Evolutionary conservation across 345 rosid genomes (phyloP), one percentile per base, ranked within the genome.

Genomic region (Arabidopsis arenosa): DNA sequence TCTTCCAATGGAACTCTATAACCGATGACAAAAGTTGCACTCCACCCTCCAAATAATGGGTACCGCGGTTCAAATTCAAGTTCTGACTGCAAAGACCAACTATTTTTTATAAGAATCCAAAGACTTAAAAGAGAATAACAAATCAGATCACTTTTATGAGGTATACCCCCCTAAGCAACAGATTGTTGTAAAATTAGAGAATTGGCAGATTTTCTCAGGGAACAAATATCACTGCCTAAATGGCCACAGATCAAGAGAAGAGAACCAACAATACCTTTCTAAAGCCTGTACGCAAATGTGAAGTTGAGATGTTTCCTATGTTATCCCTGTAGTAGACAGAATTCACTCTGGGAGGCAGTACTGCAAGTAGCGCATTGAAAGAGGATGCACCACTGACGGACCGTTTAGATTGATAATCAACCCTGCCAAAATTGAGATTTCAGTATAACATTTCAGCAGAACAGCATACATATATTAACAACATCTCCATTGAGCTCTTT

Each of bases 21-120:
- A 32, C 97, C 99, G 66, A 93, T 87, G 59, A 93, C 74, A 82
- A 96, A 96, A 77, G 96, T 91, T 57, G 98, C 86, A 78, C 88
- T 91, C 99, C 99, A 96, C 59, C 98, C 98, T 80, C 99, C 99
- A 85, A 96, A 89, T 79, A 96, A 80, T 55, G 99, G 99, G 84
- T 93, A 93, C 3, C 97, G 88, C 2, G 98, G 98, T 76, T 93
- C 97, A 52, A 93, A 82, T 85, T 96, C 97, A 70, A 96, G 98
- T 79, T 96, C 97, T 36, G 98, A 91, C 98, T 93, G 97, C 83
- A 82, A 66, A 71, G 41, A 65, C 58, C 57, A 63, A 59, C 41
- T 23, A 1, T 35, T 33, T 30, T 49, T 33, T 17, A 23, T 17
- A 52, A 61, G 68, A 32, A 60, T 68, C 21, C 30, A 49, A 6